These are phyloP conservation scores for Candida manassasensis DNA, from an alignment of 805 yeast species.

Conservation along the genomic window DNA sequence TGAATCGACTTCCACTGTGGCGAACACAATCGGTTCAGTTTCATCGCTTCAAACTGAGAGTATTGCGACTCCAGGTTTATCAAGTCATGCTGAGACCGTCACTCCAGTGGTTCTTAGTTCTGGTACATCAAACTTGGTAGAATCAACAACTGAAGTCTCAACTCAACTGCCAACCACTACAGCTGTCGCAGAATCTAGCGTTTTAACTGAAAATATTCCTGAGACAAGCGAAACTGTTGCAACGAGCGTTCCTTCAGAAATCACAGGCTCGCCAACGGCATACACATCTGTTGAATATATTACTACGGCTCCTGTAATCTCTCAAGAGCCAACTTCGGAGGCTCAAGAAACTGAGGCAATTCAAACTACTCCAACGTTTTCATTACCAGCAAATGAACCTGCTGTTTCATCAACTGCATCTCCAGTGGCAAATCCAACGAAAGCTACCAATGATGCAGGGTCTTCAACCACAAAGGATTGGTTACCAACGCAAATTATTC, in stretches of 20 bases:
- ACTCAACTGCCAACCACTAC: neutral
- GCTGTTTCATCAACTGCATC: slow-evolving; percentile 4
- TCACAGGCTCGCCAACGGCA: slow-evolving; percentile 2
- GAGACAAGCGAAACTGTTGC: too few relatives aligned
- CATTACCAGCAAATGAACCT: neutral
- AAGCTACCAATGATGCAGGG: slow-evolving; percentile 4
- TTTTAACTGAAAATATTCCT: too few relatives aligned
- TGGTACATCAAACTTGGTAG: neutral
- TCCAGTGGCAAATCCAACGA: slow-evolving; percentile 2
- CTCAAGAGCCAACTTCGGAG: slow-evolving; percentile 3
- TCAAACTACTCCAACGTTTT: slow-evolving; percentile 3
- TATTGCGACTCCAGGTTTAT: too few relatives aligned
- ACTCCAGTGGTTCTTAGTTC: too few relatives aligned
- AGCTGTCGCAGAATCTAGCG: too few relatives aligned
- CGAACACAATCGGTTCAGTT: too few relatives aligned
- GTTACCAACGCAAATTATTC: slow-evolving; percentile 27
- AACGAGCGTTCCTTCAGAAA: slow-evolving; percentile 7
- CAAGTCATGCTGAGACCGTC: too few relatives aligned
- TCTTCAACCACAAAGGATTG: slow-evolving; percentile 16
- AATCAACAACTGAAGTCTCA: neutral
- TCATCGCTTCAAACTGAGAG: neutral
- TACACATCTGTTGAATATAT: slow-evolving; percentile 6
- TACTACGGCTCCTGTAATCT: slow-evolving; percentile 1
- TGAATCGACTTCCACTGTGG: slow-evolving; percentile 6
- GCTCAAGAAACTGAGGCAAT: neutral